Evolutionary conservation across 192 early-diverging fungal genomes (phyloP).

Genomic region (Funneliformis mosseae): DNA sequence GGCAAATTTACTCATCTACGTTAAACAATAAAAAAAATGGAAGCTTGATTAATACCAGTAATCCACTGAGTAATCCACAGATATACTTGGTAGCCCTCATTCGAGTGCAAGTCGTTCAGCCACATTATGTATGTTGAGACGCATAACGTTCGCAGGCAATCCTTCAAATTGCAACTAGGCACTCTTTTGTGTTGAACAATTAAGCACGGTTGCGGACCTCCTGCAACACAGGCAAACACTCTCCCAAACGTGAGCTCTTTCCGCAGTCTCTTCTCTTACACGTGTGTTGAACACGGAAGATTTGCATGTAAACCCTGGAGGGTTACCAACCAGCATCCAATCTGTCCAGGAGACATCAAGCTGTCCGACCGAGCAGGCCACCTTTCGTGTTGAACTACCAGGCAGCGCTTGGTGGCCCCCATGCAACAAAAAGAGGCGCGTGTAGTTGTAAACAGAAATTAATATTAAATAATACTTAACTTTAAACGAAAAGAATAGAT

Average conservation of each 20-base stretch:
- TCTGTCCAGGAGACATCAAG: slow-evolving; percentile 12
- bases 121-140: slow-evolving; percentile 1
- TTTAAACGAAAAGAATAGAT: too few species aligned
- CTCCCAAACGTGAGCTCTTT: slow-evolving; percentile 13
- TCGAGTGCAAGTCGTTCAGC: neutral
- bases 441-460: neutral
- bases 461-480: neutral
- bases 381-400: slow-evolving; percentile 17
- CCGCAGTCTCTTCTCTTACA: slow-evolving; percentile 9
- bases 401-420: slow-evolving; percentile 1
- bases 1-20: neutral
- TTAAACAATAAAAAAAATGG: neutral
- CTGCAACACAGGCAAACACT: neutral
- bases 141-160: slow-evolving; percentile 19
- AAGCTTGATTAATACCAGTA: neutral
- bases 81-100: neutral
- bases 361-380: slow-evolving; percentile 4
- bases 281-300: slow-evolving; percentile 21
- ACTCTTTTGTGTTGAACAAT: slow-evolving; percentile 5
- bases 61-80: neutral
- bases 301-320: slow-evolving; percentile 27
- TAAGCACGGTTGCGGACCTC: slow-evolving; percentile 6
- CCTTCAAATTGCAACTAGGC: neutral
- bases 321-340: slow-evolving; percentile 2
- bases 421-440: slow-evolving; percentile 28